Evolutionary conservation across 768 basidiomycete genomes (phyloP), one percentile per base, ranked within the genome.

Genomic region (Suillus variegatus): DNA sequence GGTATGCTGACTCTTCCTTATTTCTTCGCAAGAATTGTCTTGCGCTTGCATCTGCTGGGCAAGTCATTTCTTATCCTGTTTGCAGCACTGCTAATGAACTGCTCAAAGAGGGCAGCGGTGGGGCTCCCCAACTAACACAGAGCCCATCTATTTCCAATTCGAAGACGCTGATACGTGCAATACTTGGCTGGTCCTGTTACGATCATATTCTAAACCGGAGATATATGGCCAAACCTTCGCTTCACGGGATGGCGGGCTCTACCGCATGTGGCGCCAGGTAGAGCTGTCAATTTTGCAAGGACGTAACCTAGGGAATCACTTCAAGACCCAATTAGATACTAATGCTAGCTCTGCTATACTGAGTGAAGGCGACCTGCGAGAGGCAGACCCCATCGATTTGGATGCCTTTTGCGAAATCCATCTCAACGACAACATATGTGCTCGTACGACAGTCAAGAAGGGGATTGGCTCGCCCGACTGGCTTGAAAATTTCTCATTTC

Each of bases 251-350:
- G 91, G 89, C 51, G 93, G 93, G 8, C 85, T 91, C 13, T 94
- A 92, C 76, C 88, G 94, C 63, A 91, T 95, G 86, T 95, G 92
- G 91, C 84, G 94, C 60, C 90, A 92, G 74, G 82, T 95, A 28
- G 87, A 92, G 67, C 79, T 95, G 32, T 84, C 85, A 38, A 81
- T 93, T 63, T 81, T 89, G 46, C 90, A 92, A 76, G 93, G 88
- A 14, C 86, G 92, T 47, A 88, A 89, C 71, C 80, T 95, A 40
- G 90, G 91, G 57, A 81, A 80, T 65, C 75, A 80, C 51, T 60
- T 60, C 41, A 85, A 79, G 20, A 74, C 79, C 4, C 71, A 78
- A 62, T 60, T 72, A 38, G 71, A 71, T 13, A 32, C 63, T 6
- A 62, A 66, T 58, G 66, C 76, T 46, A 79, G 75, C 43, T 64